Percentiles rank a stretch among this genome's conserved stretches.
Evolutionary conservation across 2,329 filamentous ascomycete genomes (phyloP).

Genomic region (Tolypocladium album): DNA sequence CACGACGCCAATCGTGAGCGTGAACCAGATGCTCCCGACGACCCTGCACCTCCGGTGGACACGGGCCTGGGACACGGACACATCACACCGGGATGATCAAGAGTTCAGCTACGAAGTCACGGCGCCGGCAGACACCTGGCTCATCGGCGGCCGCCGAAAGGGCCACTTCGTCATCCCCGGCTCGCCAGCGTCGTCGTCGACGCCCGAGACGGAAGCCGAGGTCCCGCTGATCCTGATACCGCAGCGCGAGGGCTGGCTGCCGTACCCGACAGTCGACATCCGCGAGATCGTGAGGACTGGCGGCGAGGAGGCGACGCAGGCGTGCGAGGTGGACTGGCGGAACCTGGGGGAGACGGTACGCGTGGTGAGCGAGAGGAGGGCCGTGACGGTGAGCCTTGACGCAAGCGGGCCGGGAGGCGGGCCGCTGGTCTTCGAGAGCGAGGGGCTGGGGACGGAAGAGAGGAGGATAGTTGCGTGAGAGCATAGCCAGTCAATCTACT

Average conservation of each 20-base stretch:
- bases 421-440: conserved; percentile 55
- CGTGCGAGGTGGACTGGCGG: conserved; percentile 70
- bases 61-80: conserved; percentile 46
- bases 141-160: conserved; percentile 71
- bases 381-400: conserved; percentile 64
- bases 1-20: conserved; percentile 35
- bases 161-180: conserved; percentile 60
- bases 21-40: conserved; percentile 56
- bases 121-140: conserved; percentile 65
- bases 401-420: conserved; percentile 54
- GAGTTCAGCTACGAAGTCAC: conserved; percentile 79
- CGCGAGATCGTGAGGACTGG: conserved; percentile 39
- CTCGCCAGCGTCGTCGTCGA: conserved; percentile 19
- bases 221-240: conserved; percentile 72
- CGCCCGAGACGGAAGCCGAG: conserved; percentile 40
- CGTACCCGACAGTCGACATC: conserved; percentile 71
- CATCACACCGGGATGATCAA: conserved; percentile 34
- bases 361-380: conserved; percentile 59
- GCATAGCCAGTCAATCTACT: neutral
- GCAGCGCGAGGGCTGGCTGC: conserved; percentile 64
- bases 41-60: conserved; percentile 54
- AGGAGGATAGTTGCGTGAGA: conserved; percentile 25
- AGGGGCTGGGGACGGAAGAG: conserved; percentile 22
- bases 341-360: conserved; percentile 69
- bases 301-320: conserved; percentile 11